These are phyloP conservation scores for Septoria petroselini DNA, from an alignment of 2,329 filamentous ascomycete species.

Conservation along the genomic window DNA sequence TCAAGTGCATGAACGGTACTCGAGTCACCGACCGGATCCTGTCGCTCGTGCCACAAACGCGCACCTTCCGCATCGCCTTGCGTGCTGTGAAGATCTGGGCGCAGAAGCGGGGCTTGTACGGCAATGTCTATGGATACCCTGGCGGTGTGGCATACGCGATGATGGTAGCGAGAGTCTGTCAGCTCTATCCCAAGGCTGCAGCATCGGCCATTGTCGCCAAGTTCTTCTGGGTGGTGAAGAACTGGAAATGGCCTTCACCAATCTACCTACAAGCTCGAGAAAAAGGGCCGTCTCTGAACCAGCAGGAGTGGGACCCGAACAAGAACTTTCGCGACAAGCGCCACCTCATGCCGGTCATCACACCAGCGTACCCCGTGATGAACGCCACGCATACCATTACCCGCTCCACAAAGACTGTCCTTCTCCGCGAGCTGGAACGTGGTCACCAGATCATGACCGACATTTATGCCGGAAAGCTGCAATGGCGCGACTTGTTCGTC, in stretches of 20 bases:
- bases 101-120: slow-evolving; percentile 85
- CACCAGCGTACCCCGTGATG: slow-evolving; percentile 95
- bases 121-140: slow-evolving; percentile 93
- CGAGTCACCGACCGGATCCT: slow-evolving; percentile 93
- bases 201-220: slow-evolving; percentile 85
- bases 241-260: slow-evolving; percentile 94
- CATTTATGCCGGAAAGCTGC: slow-evolving; percentile 71
- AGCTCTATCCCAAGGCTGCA: slow-evolving; percentile 90
- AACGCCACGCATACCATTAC: slow-evolving; percentile 95
- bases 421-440: slow-evolving; percentile 76
- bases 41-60: slow-evolving; percentile 79
- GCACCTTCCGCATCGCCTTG: slow-evolving; percentile 83
- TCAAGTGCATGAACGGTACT: slow-evolving; percentile 89
- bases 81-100: slow-evolving; percentile 97
- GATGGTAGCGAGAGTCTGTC: slow-evolving; percentile 91
- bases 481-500: slow-evolving; percentile 84
- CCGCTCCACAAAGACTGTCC: slow-evolving; percentile 76
- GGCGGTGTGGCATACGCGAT: slow-evolving; percentile 98
- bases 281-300: slow-evolving; percentile 68
- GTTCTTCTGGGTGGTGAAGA: slow-evolving; percentile 87
- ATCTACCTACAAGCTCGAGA: slow-evolving; percentile 86
- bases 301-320: slow-evolving; percentile 92
- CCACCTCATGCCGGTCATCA: slow-evolving; percentile 97
- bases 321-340: slow-evolving; percentile 76
- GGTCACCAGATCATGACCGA: slow-evolving; percentile 73